phyloP scores from a whole-genome alignment of 768 basidiomycete genomes.

The Collybiopsis confluens region DNA sequence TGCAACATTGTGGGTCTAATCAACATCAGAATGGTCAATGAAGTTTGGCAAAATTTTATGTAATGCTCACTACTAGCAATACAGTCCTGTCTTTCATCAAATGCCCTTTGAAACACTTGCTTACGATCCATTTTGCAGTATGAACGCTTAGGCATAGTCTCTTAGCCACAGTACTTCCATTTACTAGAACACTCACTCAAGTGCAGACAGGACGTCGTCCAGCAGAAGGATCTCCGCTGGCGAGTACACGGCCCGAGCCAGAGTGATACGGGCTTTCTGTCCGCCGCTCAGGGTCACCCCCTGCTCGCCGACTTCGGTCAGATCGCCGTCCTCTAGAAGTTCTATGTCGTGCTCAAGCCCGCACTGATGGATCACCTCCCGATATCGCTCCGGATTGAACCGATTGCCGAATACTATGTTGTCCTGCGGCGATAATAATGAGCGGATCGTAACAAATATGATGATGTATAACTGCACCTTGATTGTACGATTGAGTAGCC shows the following conservation, averaged over 20 bases:
- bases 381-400: conserved; percentile 38
- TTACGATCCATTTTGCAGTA: conserved; percentile 47
- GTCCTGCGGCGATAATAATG: conserved; percentile 18
- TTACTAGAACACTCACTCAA: conserved; percentile 26
- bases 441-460: not conserved
- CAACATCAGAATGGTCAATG: not conserved
- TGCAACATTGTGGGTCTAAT: conserved; percentile 43
- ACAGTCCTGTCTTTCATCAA: conserved; percentile 38
- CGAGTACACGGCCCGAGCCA: conserved; percentile 58
- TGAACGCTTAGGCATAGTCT: conserved; percentile 24
- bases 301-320: conserved; percentile 49
- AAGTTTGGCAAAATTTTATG: not conserved
- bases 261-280: conserved; percentile 53
- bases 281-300: conserved; percentile 44
- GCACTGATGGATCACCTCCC: conserved; percentile 32
- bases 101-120: conserved; percentile 39
- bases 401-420: conserved; percentile 44
- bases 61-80: conserved; percentile 33
- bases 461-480: conserved; percentile 26
- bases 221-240: conserved; percentile 47
- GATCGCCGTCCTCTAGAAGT: conserved; percentile 43
- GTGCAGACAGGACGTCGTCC: conserved; percentile 52
- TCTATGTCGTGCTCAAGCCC: conserved; percentile 40
- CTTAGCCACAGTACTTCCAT: no score
- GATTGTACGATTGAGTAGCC: conserved; percentile 59